Evolutionary conservation across 2,329 filamentous ascomycete species (phyloP).

Genomic region (Penicillium polonicum): DNA sequence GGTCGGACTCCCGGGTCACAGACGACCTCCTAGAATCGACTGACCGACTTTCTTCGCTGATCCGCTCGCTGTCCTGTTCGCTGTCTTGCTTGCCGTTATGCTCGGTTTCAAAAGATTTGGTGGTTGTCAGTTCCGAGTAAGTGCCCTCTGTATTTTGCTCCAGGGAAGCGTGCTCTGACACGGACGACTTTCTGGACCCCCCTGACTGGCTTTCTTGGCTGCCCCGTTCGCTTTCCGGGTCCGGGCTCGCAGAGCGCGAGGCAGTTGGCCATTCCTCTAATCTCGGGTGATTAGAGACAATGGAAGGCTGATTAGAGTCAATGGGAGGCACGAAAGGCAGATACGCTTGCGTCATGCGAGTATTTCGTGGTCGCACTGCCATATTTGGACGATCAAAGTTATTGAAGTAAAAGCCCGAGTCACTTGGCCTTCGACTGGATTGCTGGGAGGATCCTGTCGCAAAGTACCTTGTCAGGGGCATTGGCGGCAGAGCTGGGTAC

Average conservation of each 20-base stretch:
- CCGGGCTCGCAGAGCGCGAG: neutral
- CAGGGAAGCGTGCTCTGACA: neutral
- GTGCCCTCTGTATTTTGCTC: neutral
- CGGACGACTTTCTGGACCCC: neutral
- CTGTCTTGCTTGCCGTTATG: neutral
- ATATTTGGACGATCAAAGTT: conserved; percentile 1
- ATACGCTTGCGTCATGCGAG: neutral
- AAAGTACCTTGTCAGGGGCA: neutral
- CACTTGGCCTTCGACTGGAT: neutral
- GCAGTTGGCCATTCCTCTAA: neutral
- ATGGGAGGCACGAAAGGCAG: neutral
- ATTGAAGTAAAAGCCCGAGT: neutral
- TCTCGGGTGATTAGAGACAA: neutral
- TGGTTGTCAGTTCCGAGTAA: neutral
- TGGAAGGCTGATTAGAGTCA: too few relatives aligned
- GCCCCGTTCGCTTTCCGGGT: neutral
- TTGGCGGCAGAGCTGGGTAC: conserved; percentile 1
- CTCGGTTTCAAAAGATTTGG: neutral
- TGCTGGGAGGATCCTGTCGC: neutral
- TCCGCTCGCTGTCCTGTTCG: neutral
- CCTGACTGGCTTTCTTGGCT: neutral
- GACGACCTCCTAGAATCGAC: neutral
- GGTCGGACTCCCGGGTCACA: neutral
- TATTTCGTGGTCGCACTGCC: neutral
- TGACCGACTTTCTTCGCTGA: neutral